phyloP scores from a whole-genome alignment of 371 early-diverging fungal species.

The Haplosporangium sp. region DNA sequence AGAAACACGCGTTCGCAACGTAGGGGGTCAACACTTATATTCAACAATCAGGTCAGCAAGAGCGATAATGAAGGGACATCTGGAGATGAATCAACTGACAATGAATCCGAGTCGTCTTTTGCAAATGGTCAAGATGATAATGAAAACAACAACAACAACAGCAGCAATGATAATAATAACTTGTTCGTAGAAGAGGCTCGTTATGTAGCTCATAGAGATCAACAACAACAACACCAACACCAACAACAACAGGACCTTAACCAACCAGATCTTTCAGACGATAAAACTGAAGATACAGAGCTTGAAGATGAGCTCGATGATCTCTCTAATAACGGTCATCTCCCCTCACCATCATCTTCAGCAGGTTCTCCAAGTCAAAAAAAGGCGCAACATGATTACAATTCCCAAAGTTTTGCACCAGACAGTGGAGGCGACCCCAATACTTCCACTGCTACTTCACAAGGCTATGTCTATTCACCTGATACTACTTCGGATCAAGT shows the following conservation, averaged over 20 bases:
- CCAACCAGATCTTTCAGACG: not conserved
- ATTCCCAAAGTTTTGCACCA: not conserved
- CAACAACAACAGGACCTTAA: no score
- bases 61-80: conserved; percentile 12
- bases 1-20: not conserved
- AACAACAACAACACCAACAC: not conserved
- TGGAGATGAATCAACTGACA: conserved; percentile 22
- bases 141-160: conserved; percentile 10
- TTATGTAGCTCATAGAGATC: conserved; percentile 6
- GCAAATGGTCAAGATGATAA: conserved; percentile 18
- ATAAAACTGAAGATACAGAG: conserved; percentile 12
- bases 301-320: conserved; percentile 9
- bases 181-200: conserved; percentile 17
- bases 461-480: not conserved
- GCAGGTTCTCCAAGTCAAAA: conserved; percentile 1
- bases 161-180: conserved; percentile 17
- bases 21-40: not conserved
- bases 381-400: not conserved
- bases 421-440: not conserved
- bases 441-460: not conserved
- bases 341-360: conserved; percentile 26
- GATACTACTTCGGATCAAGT: not conserved
- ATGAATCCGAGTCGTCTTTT: conserved; percentile 14
- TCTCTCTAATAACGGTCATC: conserved; percentile 1
- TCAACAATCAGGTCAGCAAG: not conserved